Evolutionary conservation across 768 basidiomycete genomes (phyloP).

Genomic region (Tylopilus cervinicoccineus): DNA sequence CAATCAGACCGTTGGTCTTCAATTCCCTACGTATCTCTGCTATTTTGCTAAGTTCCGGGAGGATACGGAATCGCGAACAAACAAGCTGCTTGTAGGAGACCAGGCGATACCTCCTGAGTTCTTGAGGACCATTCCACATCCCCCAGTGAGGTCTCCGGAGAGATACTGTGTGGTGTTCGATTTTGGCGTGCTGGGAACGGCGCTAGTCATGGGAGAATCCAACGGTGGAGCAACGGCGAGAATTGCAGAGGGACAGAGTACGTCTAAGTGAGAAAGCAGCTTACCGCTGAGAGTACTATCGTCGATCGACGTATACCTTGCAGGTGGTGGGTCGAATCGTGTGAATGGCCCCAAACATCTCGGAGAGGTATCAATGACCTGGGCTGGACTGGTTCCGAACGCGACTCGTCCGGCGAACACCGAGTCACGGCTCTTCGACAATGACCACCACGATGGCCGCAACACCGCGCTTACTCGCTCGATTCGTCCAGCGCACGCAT

Average conservation of each 20-base stretch:
- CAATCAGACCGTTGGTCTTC: background rate
- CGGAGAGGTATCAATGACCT: no score
- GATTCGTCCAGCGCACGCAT: constrained; percentile 13
- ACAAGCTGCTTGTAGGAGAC: background rate
- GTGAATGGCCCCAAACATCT: no score
- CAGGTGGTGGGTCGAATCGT: no score
- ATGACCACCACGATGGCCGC: constrained; percentile 34
- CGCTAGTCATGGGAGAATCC: background rate
- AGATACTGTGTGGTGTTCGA: background rate
- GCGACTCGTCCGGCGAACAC: constrained; percentile 19
- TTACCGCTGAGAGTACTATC: no score
- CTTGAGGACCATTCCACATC: background rate
- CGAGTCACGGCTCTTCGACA: constrained; percentile 8
- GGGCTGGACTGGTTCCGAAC: background rate
- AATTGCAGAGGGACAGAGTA: background rate
- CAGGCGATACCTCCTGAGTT: background rate
- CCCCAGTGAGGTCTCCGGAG: background rate
- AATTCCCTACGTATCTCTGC: background rate
- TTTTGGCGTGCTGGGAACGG: background rate
- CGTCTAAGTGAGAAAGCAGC: background rate
- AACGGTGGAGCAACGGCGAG: background rate
- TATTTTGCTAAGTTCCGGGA: background rate
- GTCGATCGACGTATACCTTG: no score
- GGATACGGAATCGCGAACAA: background rate
- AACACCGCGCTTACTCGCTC: constrained; percentile 28